These are phyloP conservation scores for Candida golubevii DNA, from an alignment of 805 yeast genomes.

Conservation along the genomic window DNA sequence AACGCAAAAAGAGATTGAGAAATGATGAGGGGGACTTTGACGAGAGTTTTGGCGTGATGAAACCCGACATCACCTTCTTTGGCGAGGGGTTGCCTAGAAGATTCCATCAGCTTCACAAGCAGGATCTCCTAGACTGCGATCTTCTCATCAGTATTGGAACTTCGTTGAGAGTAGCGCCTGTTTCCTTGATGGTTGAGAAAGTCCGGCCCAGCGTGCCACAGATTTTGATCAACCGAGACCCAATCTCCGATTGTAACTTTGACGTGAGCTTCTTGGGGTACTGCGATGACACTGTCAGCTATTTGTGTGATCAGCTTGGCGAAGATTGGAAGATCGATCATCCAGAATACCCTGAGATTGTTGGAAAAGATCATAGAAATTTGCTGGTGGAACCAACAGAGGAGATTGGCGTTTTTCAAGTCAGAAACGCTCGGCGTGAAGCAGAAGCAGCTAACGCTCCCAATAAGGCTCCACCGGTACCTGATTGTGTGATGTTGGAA, in stretches of 20 bases:
- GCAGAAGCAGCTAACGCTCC: not conserved
- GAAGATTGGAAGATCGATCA: slow-evolving; percentile 33
- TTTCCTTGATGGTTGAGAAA: slow-evolving; percentile 77
- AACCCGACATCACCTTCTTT: slow-evolving; percentile 90
- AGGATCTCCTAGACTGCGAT: slow-evolving; percentile 69
- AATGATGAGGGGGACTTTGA: slow-evolving; percentile 30
- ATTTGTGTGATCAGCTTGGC: slow-evolving; percentile 39
- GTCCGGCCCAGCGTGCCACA: slow-evolving; percentile 76
- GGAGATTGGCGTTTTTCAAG: slow-evolving; percentile 4
- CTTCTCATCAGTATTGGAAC: slow-evolving; percentile 83
- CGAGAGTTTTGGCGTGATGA: slow-evolving; percentile 72
- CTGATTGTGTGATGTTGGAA: slow-evolving; percentile 15
- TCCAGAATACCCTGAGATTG: slow-evolving; percentile 17
- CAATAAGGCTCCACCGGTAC: slow-evolving; percentile 6
- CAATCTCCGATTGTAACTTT: slow-evolving; percentile 70
- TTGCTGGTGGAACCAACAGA: not conserved
- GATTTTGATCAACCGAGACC: slow-evolving; percentile 71
- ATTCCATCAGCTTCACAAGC: slow-evolving; percentile 56
- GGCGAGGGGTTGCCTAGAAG: slow-evolving; percentile 76
- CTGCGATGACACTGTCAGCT: slow-evolving; percentile 78
- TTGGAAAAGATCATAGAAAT: slow-evolving; percentile 9
- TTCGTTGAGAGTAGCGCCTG: slow-evolving; percentile 89
- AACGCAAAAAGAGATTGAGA: slow-evolving; percentile 30
- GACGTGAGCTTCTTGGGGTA: slow-evolving; percentile 73
- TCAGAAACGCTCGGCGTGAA: slow-evolving; percentile 7